Percentiles rank a stretch among this genome's conserved stretches.
Evolutionary conservation across 768 basidiomycete genomes (phyloP).

Genomic region (Aureoboletus auriporus): DNA sequence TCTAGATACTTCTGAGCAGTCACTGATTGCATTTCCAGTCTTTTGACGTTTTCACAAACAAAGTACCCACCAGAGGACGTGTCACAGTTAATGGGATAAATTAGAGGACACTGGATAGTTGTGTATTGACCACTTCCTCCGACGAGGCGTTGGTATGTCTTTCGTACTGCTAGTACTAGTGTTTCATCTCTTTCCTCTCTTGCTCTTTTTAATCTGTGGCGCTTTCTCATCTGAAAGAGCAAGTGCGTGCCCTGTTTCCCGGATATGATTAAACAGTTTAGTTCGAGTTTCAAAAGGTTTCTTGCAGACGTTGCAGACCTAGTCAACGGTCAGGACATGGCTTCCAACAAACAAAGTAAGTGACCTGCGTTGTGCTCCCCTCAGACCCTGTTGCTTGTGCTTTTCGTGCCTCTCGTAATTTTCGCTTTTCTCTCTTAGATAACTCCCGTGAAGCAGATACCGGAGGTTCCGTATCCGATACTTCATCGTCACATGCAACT

Average conservation of each 20-base stretch:
- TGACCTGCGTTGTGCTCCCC: slow-evolving; percentile 5
- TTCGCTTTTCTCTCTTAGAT: slow-evolving; percentile 81
- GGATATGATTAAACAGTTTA: slow-evolving; percentile 72
- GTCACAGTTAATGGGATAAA: slow-evolving; percentile 86
- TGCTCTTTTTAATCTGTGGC: slow-evolving; percentile 33
- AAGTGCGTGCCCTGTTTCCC: slow-evolving; percentile 64
- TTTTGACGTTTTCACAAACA: slow-evolving; percentile 93
- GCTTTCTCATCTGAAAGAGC: slow-evolving; percentile 34
- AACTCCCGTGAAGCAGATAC: slow-evolving; percentile 25
- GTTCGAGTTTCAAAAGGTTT: slow-evolving; percentile 62
- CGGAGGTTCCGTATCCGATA: background rate
- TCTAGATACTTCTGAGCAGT: background rate
- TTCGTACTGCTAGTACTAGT: slow-evolving; percentile 4
- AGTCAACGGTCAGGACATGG: slow-evolving; percentile 7
- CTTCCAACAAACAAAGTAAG: slow-evolving; percentile 1
- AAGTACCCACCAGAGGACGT: slow-evolving; percentile 93
- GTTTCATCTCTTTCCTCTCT: slow-evolving; percentile 22
- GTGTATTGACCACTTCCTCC: background rate
- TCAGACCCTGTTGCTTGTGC: slow-evolving; percentile 18
- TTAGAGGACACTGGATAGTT: background rate
- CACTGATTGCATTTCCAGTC: slow-evolving; percentile 39
- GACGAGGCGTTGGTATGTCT: slow-evolving; percentile 3
- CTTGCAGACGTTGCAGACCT: slow-evolving; percentile 70
- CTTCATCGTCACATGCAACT: background rate
- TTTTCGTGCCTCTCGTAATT: slow-evolving; percentile 74